Base-by-base conservation (phyloP, 2,329 filamentous ascomycete genomes). In the Pseudopithomyces chartarum region DNA sequence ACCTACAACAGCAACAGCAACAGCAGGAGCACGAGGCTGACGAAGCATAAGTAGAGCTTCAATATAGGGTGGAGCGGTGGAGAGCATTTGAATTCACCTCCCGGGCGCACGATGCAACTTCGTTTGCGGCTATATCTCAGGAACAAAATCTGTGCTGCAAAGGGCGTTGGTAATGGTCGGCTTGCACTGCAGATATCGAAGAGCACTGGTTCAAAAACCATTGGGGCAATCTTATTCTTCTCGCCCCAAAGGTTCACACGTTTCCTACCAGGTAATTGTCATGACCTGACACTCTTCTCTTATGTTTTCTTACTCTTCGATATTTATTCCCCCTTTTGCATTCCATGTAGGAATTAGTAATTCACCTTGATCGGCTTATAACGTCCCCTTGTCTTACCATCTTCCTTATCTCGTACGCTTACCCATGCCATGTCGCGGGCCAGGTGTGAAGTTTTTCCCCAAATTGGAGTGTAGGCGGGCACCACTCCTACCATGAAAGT, bases 271-370 rank as follows among this genome's bases (percentile, higher is more conserved):
- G 63, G 66, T 62, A 67, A 58, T 62, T 59, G 71, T 74, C 70
- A 69, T 57, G 66, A 67, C 69, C 69, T 64, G 70, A 65, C 67
- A 63, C 68, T 65, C 65, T 70, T 73, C 68, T 73, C 69, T 66
- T 75, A 70, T 75, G 72, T 75, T 75, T 73, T 70, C 65, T 72
- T 74, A 73, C 66, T 65, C 66, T 76, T 76, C 72, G 67, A 73
- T 73, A 74, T 67, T 70, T 76, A 75, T 75, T 74, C 71, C 73
- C 66, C 73, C 70, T 68, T 70, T 73, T 68, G 70, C 67, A 64
- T 67, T 74, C 67, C 68, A 70, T 69, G 63, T 73, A 74, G 69
- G 72, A 74, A 67, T 67, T 74, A 75, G 73, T 75, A 76, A 76
- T 76, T 64, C 67, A 70, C 59, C 59, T 58, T 75, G 68, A 65